phyloP scores from a whole-genome alignment of 2,329 filamentous ascomycete species.

The Ceratocystis albifundus region DNA sequence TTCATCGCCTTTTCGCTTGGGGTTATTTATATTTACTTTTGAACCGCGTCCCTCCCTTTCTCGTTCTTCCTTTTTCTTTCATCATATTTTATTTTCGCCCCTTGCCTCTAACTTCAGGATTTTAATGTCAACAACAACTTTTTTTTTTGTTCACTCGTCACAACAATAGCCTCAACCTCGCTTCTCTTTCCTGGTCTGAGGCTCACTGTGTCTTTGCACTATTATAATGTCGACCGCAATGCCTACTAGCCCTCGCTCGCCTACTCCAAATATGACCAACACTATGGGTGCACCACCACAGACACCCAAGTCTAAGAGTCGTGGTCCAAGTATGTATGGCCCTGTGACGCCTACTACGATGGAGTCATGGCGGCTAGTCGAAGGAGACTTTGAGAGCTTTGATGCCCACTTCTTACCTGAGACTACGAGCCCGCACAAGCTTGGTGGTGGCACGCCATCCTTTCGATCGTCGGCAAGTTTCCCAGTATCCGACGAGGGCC shows the following conservation, averaged over 20 bases:
- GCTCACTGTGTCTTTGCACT: background rate
- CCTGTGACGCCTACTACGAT: constrained; percentile 30
- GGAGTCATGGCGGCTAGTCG: constrained; percentile 50
- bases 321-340: constrained; percentile 1
- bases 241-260: background rate
- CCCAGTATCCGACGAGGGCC: constrained; percentile 43
- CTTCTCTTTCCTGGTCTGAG: background rate
- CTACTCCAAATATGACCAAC: background rate
- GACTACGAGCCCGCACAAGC: background rate
- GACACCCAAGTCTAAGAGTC: background rate
- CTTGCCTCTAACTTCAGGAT: background rate
- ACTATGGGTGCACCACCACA: background rate
- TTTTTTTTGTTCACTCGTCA: background rate
- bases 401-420: constrained; percentile 33
- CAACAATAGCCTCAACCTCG: background rate
- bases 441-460: constrained; percentile 38
- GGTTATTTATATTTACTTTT: background rate
- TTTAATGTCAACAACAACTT: background rate
- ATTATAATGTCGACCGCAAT: background rate
- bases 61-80: background rate
- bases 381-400: constrained; percentile 50
- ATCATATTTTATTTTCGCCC: background rate
- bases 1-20: background rate
- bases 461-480: constrained; percentile 35
- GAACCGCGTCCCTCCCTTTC: background rate